Conservation (phyloP, 495 filamentous ascomycete species). For the Sordaria brevicollis region DNA sequence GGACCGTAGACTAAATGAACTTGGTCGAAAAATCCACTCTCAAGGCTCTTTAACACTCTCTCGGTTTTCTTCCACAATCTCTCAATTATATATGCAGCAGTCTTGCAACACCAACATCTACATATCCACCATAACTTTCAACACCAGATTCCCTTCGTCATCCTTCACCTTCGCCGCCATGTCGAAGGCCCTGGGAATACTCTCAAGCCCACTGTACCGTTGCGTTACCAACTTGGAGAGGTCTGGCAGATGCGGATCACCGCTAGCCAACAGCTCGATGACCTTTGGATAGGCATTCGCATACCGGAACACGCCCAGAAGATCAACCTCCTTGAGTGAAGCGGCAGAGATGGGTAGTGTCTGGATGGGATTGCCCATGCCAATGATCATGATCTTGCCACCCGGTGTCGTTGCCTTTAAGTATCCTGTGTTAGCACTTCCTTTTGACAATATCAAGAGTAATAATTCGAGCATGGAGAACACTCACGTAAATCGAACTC, state of each 20-base stretch:
- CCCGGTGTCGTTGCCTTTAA: slow-evolving; percentile 57
- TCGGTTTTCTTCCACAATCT: no score
- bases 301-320: slow-evolving; percentile 86
- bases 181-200: slow-evolving; percentile 36
- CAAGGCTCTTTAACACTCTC: no score
- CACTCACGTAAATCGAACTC: slow-evolving; percentile 67
- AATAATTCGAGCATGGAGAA: not conserved
- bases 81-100: not conserved
- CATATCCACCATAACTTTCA: slow-evolving; percentile 46
- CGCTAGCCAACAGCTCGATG: slow-evolving; percentile 59
- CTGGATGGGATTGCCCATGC: slow-evolving; percentile 89
- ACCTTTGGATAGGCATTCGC: slow-evolving; percentile 72
- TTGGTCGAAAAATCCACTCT: no score
- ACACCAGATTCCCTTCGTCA: slow-evolving; percentile 38
- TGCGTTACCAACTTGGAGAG: slow-evolving; percentile 68
- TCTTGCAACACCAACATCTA: not conserved
- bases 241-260: slow-evolving; percentile 40
- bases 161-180: slow-evolving; percentile 45
- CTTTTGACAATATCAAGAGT: not conserved
- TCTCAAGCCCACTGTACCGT: slow-evolving; percentile 33
- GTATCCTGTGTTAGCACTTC: not conserved
- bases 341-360: slow-evolving; percentile 80
- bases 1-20: no score
- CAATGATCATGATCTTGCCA: slow-evolving; percentile 74
- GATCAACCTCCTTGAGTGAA: slow-evolving; percentile 81